Conservation (phyloP, 2,329 filamentous ascomycete genomes). For the Alternaria consortialis region DNA sequence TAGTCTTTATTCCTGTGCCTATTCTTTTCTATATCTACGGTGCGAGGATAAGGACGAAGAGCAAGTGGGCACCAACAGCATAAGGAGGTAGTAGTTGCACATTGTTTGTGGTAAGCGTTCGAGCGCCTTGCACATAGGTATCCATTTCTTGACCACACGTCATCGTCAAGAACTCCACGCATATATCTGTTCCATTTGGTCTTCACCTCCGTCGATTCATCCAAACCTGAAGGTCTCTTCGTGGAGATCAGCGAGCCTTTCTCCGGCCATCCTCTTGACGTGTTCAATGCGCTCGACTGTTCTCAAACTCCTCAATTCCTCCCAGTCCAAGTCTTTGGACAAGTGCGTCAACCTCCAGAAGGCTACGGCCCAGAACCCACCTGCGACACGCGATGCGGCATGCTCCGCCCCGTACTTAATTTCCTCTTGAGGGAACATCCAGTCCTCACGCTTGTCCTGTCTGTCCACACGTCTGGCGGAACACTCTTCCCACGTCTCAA, state of each 20-base stretch:
- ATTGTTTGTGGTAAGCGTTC: not conserved
- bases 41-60: constrained; percentile 42
- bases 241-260: constrained; percentile 1
- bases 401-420: not conserved
- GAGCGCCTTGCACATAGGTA: not conserved
- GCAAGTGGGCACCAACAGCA: constrained; percentile 41
- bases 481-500: not conserved
- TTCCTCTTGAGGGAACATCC: not conserved
- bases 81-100: not conserved
- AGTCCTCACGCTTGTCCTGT: not conserved
- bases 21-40: constrained; percentile 50
- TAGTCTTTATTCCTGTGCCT: constrained; percentile 46
- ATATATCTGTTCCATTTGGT: not conserved
- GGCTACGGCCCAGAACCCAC: not conserved
- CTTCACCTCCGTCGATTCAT: not conserved
- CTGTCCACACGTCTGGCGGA: not conserved
- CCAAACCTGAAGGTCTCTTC: not conserved
- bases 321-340: constrained; percentile 15
- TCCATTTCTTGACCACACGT: not conserved
- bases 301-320: not conserved
- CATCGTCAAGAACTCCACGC: not conserved
- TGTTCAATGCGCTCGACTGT: not conserved
- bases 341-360: constrained; percentile 2
- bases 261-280: constrained; percentile 6
- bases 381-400: not conserved